These are phyloP conservation scores for Coemansia sp. DNA, from an alignment of 192 early-diverging fungal species.

Conservation along the genomic window DNA sequence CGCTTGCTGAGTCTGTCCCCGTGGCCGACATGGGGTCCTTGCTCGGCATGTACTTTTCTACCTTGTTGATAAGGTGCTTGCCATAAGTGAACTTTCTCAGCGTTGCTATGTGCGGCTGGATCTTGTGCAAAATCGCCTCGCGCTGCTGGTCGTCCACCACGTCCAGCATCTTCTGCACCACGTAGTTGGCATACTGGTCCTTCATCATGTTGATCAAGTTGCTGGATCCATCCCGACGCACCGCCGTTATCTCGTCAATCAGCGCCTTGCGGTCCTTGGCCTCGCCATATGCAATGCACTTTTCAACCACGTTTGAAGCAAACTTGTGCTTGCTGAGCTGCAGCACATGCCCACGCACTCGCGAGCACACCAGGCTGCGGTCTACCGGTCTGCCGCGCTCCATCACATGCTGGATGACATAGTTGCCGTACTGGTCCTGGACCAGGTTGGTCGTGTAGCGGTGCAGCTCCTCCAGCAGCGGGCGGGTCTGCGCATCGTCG, in stretches of 20 bases:
- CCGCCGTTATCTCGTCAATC: slow-evolving; percentile 89
- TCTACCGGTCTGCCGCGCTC: slow-evolving; percentile 88
- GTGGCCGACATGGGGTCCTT: slow-evolving; percentile 18
- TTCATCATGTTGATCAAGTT: slow-evolving; percentile 98
- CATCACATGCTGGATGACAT: slow-evolving; percentile 98
- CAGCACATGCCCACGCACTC: slow-evolving; percentile 89
- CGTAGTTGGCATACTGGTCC: slow-evolving; percentile 99
- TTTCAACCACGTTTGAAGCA: slow-evolving; percentile 98
- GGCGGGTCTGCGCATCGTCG: slow-evolving; percentile 76
- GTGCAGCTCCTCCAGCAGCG: slow-evolving; percentile 93
- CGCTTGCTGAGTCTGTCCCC: background rate
- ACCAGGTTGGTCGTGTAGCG: slow-evolving; percentile 87
- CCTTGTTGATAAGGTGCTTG: slow-evolving; percentile 87
- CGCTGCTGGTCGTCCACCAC: slow-evolving; percentile 91
- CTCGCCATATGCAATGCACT: slow-evolving; percentile 93
- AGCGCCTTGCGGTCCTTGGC: slow-evolving; percentile 79
- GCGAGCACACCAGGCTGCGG: slow-evolving; percentile 81
- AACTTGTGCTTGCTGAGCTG: slow-evolving; percentile 98
- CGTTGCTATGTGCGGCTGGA: slow-evolving; percentile 86
- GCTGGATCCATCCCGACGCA: slow-evolving; percentile 72
- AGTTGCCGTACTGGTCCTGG: slow-evolving; percentile 99
- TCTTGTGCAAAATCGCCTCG: slow-evolving; percentile 82
- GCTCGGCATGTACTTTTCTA: slow-evolving; percentile 44
- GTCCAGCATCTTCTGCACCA: slow-evolving; percentile 99
- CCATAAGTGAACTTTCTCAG: slow-evolving; percentile 98